phyloP scores from a whole-genome alignment of 768 basidiomycete genomes.

The Sarcomyxa edulis region DNA sequence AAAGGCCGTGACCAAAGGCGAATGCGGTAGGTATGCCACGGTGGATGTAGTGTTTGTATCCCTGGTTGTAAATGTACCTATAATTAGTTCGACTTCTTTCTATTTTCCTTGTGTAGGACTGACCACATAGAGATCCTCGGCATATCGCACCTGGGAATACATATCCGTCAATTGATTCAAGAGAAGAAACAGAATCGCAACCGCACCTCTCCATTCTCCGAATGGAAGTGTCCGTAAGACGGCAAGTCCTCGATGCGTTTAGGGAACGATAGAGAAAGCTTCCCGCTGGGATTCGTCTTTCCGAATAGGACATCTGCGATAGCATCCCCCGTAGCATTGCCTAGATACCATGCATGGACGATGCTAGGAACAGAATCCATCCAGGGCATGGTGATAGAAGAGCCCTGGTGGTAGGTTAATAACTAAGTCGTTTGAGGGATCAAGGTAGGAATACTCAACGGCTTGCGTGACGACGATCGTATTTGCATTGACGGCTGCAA shows the following conservation, averaged over 20 bases:
- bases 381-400: conserved; percentile 54
- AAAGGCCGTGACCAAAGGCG: conserved; percentile 50
- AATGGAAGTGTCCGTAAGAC: neutral
- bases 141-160: conserved; percentile 29
- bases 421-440: neutral
- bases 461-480: conserved; percentile 56
- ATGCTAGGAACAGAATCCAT: conserved; percentile 25
- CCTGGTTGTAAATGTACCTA: neutral
- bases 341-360: conserved; percentile 43
- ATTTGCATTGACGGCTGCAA: conserved; percentile 46
- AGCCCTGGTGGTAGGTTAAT: too few relatives aligned
- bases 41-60: conserved; percentile 6
- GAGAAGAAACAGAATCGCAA: conserved; percentile 48
- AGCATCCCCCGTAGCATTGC: conserved; percentile 53
- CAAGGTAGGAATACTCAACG: conserved; percentile 9
- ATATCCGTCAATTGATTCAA: conserved; percentile 38
- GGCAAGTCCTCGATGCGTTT: conserved; percentile 15
- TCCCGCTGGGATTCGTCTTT: conserved; percentile 52
- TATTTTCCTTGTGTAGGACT: neutral
- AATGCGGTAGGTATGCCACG: conserved; percentile 1
- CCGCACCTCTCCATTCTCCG: conserved; percentile 29
- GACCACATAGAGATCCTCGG: neutral
- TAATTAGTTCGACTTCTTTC: too few relatives aligned
- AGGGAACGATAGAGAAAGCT: conserved; percentile 53
- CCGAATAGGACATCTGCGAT: conserved; percentile 58